A percentile compares a stretch with the other conserved stretches of the same genome.
Evolutionary conservation across 352 stramenopile species (phyloP).

Genomic region (Phytopythium cucurbitacearum): DNA sequence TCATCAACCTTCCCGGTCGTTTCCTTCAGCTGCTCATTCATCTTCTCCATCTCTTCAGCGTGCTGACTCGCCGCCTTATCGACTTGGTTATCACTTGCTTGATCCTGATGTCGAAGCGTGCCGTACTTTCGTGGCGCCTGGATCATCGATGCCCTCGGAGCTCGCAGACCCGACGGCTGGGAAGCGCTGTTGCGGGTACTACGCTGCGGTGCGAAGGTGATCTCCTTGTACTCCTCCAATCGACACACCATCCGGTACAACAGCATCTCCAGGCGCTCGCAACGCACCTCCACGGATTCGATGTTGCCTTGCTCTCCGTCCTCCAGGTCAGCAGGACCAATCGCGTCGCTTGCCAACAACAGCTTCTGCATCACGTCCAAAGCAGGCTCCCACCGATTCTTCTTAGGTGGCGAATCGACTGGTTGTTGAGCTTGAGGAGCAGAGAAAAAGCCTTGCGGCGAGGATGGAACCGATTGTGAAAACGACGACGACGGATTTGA

Average conservation of each 20-base stretch:
- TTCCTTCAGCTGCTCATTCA: constrained; percentile 49
- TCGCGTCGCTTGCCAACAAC: constrained; percentile 50
- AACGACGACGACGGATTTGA: constrained; percentile 1
- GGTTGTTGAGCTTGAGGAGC: not conserved
- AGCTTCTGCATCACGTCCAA: constrained; percentile 80
- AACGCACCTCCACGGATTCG: constrained; percentile 44
- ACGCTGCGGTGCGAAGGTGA: constrained; percentile 48
- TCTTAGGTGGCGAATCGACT: constrained; percentile 14
- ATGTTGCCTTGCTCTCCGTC: constrained; percentile 16
- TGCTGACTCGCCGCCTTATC: constrained; percentile 21
- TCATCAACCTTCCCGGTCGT: constrained; percentile 30
- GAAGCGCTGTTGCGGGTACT: constrained; percentile 10
- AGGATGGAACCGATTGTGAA: constrained; percentile 10
- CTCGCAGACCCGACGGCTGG: constrained; percentile 29
- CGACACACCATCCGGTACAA: constrained; percentile 85
- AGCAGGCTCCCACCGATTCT: constrained; percentile 74
- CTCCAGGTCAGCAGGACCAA: constrained; percentile 29
- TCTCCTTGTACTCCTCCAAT: constrained; percentile 78
- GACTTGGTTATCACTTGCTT: constrained; percentile 31
- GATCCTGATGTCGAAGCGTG: constrained; percentile 13
- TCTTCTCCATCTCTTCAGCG: constrained; percentile 11
- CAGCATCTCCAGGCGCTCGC: constrained; percentile 74
- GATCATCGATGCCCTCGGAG: constrained; percentile 38
- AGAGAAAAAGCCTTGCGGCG: not conserved
- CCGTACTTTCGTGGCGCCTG: constrained; percentile 42